A percentile compares a stretch with the other conserved stretches of the same genome.
Evolutionary conservation across 2,329 filamentous ascomycete genomes (phyloP).

Genomic region (Aureobasidium pullulans): DNA sequence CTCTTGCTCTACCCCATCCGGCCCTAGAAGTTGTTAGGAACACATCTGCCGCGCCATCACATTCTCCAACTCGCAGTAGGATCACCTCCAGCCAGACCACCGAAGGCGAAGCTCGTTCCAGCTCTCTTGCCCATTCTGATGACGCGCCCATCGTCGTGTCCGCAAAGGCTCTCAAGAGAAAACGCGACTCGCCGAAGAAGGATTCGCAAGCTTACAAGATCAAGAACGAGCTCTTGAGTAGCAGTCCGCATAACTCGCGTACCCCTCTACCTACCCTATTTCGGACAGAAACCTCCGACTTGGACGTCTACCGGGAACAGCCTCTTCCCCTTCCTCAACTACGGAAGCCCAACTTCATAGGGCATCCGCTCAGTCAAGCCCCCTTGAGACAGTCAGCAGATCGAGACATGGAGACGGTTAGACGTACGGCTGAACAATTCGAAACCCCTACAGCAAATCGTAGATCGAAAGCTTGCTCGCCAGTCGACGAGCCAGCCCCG

Average conservation of each 20-base stretch:
- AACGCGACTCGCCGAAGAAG: slow-evolving; percentile 22
- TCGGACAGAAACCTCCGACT: slow-evolving; percentile 36
- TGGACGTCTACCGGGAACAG: slow-evolving; percentile 25
- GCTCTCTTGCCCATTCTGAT: slow-evolving; percentile 21
- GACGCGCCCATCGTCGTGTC: slow-evolving; percentile 36
- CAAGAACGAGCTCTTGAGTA: slow-evolving; percentile 32
- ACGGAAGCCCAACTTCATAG: background rate
- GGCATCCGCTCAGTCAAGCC: slow-evolving; percentile 2
- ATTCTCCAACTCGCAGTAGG: background rate
- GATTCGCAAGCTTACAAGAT: slow-evolving; percentile 26
- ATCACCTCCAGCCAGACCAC: slow-evolving; percentile 39
- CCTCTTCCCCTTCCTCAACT: background rate
- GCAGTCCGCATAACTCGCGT: slow-evolving; percentile 26
- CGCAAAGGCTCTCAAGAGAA: slow-evolving; percentile 37
- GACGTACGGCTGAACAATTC: background rate
- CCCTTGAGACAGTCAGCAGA: background rate
- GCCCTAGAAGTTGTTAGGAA: background rate
- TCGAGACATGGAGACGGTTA: background rate
- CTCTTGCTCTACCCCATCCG: background rate
- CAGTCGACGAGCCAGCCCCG: background rate
- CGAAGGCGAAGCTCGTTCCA: slow-evolving; percentile 25
- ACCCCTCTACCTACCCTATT: slow-evolving; percentile 18
- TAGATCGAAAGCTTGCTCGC: background rate
- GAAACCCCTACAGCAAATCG: background rate
- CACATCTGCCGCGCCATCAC: background rate